Evolutionary conservation across 2,329 filamentous ascomycete genomes (phyloP), one percentile per base, ranked within the genome.

Genomic region (Pestalotiopsis sp.): DNA sequence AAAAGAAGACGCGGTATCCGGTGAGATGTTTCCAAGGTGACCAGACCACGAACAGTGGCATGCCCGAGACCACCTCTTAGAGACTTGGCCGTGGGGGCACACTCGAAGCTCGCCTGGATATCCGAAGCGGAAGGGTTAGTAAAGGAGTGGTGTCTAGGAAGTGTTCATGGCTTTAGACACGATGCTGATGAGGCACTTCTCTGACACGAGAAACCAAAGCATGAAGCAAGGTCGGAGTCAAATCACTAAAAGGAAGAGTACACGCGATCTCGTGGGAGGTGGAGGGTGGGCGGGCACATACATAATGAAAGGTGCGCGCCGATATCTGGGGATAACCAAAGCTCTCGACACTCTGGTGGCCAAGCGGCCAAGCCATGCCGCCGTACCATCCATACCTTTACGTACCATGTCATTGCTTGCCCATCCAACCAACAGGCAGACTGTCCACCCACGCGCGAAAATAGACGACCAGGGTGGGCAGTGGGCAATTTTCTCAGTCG

Each of bases 171-270:
- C 59, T 62, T 41, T 55, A 58, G 39, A 62, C 23, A 23, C 13
- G 27, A 67, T 63, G 65, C 58, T 63, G 65, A 61, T 67, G 65
- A 63, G 45, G 58, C 65, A 67, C 65, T 67, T 67, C 65, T 63
- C 65, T 62, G 52, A 57, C 65, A 67, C 31, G 45, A 60, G 39
- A 25, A 38, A 63, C 39, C 65, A 52, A 55, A 67, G 45, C 65
- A 63, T 67, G 55, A 67, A 67, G 17, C 25, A 39, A 62, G 20
- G 49, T 45, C 57, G 59, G 59, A 39, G 45, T 39, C 39, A 49
- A 62, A 52, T 63, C 65, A 67, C 57, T 39, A 63, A 62, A 67
- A 52, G 20, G 59, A 67, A 63, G 59, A 63, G 45, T 9, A 25
- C 41, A 62, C 57, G 20, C 25, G 25, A 52, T 67, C 38, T 52